Percentiles rank a stretch among this genome's conserved stretches.
These are phyloP conservation scores for Turritis glabra DNA, from an alignment of 345 rosid species.

Conservation along the genomic window DNA sequence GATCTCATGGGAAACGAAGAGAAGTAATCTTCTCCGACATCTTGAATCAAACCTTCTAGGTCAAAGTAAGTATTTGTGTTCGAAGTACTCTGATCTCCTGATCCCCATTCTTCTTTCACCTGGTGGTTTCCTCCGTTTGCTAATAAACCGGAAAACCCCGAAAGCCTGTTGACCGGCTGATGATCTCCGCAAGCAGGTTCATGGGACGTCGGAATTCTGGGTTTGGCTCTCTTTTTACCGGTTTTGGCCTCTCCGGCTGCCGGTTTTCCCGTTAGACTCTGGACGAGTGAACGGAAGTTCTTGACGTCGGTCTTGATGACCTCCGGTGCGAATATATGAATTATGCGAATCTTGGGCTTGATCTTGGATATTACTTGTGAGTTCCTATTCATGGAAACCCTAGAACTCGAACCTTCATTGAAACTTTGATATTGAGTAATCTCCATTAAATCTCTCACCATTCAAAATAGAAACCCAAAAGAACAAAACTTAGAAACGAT, in stretches of 20 bases:
- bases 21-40: conserved; percentile 41
- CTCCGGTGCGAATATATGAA: conserved; percentile 92
- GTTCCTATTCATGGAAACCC: conserved; percentile 48
- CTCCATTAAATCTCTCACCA: conserved; percentile 36
- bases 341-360: conserved; percentile 81
- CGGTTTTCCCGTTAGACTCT: conserved; percentile 84
- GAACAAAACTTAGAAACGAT: not conserved
- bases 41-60: conserved; percentile 44
- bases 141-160: conserved; percentile 35
- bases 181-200: conserved; percentile 25
- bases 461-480: conserved; percentile 12
- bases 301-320: conserved; percentile 87
- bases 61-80: conserved; percentile 42
- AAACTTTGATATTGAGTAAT: conserved; percentile 32
- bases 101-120: conserved; percentile 42
- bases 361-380: conserved; percentile 61
- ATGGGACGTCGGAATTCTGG: conserved; percentile 20
- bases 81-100: conserved; percentile 34
- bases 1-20: conserved; percentile 39
- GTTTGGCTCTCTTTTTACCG: conserved; percentile 24
- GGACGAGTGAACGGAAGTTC: conserved; percentile 86
- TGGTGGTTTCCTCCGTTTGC: conserved; percentile 34
- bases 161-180: conserved; percentile 27
- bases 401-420: conserved; percentile 39
- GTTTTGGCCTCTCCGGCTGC: conserved; percentile 32